A percentile compares a stretch with the other conserved stretches of the same genome.
These are phyloP conservation scores for Erythrophleum fordii DNA, from an alignment of 306 rosid genomes.

Conservation along the genomic window DNA sequence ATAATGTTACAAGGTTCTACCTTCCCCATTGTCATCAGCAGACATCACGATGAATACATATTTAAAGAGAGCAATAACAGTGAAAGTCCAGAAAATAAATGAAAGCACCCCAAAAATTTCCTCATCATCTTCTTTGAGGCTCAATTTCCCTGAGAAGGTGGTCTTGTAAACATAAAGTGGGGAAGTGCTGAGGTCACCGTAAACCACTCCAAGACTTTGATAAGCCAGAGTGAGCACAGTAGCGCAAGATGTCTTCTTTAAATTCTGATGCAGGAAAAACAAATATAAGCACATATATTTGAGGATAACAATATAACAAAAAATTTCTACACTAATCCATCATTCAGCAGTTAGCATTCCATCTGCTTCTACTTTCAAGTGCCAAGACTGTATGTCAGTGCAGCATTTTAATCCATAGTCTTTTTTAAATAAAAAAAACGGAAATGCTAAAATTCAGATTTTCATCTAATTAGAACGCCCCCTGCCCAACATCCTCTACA, in stretches of 20 bases:
- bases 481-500: not conserved
- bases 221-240: slow-evolving; percentile 70
- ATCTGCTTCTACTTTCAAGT: not conserved
- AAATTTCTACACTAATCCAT: slow-evolving; percentile 7
- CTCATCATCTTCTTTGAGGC: slow-evolving; percentile 68
- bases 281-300: slow-evolving; percentile 14
- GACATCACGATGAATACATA: slow-evolving; percentile 68
- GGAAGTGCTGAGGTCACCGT: slow-evolving; percentile 78
- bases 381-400: not conserved
- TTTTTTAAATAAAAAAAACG: not conserved
- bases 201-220: slow-evolving; percentile 82
- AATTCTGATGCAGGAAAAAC: slow-evolving; percentile 52
- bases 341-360: slow-evolving; percentile 16
- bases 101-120: slow-evolving; percentile 79
- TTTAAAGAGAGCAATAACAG: slow-evolving; percentile 71
- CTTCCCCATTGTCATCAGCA: slow-evolving; percentile 86
- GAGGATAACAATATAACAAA: not conserved
- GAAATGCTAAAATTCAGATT: not conserved
- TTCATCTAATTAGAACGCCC: not conserved
- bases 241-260: slow-evolving; percentile 58
- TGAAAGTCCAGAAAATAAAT: slow-evolving; percentile 77
- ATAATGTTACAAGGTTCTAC: slow-evolving; percentile 44
- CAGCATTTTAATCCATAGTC: not conserved
- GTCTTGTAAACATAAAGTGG: slow-evolving; percentile 84
- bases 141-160: slow-evolving; percentile 75